A percentile compares a stretch with the other conserved stretches of the same genome.
Conservation (phyloP, 2,329 filamentous ascomycete species). For the Sporothrix phasma region DNA sequence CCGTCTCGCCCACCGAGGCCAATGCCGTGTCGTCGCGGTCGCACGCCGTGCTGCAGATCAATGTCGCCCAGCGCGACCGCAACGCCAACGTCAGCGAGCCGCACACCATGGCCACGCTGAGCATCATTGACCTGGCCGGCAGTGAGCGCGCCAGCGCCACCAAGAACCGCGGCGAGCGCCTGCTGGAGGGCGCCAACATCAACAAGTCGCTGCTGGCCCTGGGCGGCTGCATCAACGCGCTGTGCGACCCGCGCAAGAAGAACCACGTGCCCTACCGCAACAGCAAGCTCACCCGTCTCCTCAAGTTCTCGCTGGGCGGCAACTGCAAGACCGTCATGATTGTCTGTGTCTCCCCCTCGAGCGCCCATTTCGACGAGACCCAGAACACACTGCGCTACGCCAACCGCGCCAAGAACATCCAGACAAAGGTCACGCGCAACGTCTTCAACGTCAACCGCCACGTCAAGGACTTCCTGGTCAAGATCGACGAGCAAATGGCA, state of each 20-base stretch:
- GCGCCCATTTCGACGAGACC: slow-evolving; percentile 93
- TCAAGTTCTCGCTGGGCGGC: slow-evolving; percentile 94
- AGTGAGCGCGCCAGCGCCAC: slow-evolving; percentile 94
- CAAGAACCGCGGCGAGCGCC: slow-evolving; percentile 84
- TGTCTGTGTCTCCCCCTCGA: slow-evolving; percentile 93
- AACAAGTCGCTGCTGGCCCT: slow-evolving; percentile 95
- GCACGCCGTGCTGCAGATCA: slow-evolving; percentile 95
- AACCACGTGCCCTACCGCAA: slow-evolving; percentile 97
- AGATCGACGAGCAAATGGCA: slow-evolving; percentile 98
- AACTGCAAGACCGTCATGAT: slow-evolving; percentile 99
- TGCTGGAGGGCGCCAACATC: slow-evolving; percentile 95
- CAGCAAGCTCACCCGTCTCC: slow-evolving; percentile 86
- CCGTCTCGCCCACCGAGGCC: slow-evolving; percentile 91
- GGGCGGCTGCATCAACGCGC: slow-evolving; percentile 94
- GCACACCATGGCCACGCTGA: slow-evolving; percentile 94
- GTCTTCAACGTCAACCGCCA: slow-evolving; percentile 98
- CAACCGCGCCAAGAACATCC: slow-evolving; percentile 97
- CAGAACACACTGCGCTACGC: slow-evolving; percentile 97
- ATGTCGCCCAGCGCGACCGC: slow-evolving; percentile 85
- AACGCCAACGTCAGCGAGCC: slow-evolving; percentile 89
- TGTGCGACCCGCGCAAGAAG: slow-evolving; percentile 83
- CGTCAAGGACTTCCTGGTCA: slow-evolving; percentile 97
- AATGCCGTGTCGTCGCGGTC: slow-evolving; percentile 97
- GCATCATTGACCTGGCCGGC: slow-evolving; percentile 94
- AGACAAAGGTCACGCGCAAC: slow-evolving; percentile 98